Evolutionary conservation across 2,329 filamentous ascomycete genomes (phyloP).

Genomic region (Apiospora hydei): DNA sequence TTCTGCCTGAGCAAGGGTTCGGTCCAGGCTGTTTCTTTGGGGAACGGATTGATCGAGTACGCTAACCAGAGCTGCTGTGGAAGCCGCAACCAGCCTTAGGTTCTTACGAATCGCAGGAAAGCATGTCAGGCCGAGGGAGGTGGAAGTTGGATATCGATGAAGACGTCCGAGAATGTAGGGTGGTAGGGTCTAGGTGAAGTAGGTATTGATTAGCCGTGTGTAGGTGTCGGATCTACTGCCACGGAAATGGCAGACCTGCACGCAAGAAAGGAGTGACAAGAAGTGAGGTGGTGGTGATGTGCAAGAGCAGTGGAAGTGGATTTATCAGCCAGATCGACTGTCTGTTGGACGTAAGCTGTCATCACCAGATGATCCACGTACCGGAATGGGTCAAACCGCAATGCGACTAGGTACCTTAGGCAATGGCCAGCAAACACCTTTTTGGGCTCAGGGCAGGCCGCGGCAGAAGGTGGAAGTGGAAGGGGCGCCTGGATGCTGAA

Average conservation of each 20-base stretch:
- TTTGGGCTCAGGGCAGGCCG: constrained; percentile 11
- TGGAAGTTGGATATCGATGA: not conserved
- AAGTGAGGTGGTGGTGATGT: constrained; percentile 21
- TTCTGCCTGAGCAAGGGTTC: not conserved
- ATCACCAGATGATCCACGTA: constrained; percentile 19
- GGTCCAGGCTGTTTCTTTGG: not conserved
- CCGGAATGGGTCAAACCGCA: constrained; percentile 10
- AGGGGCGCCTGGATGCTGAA: not conserved
- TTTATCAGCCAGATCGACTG: constrained; percentile 1
- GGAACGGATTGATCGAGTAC: not conserved
- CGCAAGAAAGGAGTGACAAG: constrained; percentile 11
- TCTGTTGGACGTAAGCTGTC: constrained; percentile 10
- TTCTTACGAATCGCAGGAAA: constrained; percentile 14
- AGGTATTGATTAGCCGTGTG: not conserved
- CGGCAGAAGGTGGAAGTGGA: not conserved
- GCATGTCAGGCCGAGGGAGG: constrained; percentile 14
- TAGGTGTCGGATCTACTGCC: not conserved
- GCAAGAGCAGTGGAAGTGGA: constrained; percentile 7
- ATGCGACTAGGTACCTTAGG: not conserved
- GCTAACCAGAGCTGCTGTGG: constrained; percentile 7
- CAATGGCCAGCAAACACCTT: constrained; percentile 14
- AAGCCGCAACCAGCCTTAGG: constrained; percentile 12
- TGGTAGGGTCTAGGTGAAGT: not conserved
- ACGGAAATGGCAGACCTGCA: not conserved
- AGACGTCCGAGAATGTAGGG: not conserved